A percentile compares a stretch with the other conserved stretches of the same genome.
Evolutionary conservation across 495 filamentous ascomycete genomes (phyloP).

Genomic region (Aspergillus biplanus): DNA sequence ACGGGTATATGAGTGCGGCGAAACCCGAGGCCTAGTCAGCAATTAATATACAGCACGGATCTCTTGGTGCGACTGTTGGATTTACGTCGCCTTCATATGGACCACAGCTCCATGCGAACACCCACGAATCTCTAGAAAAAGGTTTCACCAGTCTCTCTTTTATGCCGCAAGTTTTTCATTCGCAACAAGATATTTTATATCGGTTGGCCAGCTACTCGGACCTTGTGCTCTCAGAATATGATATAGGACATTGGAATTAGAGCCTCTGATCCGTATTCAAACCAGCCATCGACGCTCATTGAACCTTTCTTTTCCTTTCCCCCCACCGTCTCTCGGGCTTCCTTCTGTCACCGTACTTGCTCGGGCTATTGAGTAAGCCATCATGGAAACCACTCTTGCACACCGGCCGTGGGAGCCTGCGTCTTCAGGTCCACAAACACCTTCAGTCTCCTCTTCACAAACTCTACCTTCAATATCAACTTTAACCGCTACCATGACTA

Average conservation of each 20-base stretch:
- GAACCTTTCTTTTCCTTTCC: too few relatives aligned
- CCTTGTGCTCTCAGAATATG: conserved; percentile 29
- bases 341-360: neutral
- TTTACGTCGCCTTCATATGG: neutral
- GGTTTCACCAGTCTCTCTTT: neutral
- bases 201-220: neutral
- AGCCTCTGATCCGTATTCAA: neutral
- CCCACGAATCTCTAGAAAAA: neutral
- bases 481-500: conserved; percentile 48
- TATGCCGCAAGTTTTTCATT: neutral
- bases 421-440: conserved; percentile 40
- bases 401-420: conserved; percentile 49
- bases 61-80: conserved; percentile 3
- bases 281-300: neutral
- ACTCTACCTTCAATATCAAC: conserved; percentile 55
- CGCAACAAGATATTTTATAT: neutral
- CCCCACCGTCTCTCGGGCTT: neutral
- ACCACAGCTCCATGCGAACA: neutral
- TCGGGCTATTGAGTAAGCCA: neutral
- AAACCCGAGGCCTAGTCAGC: conserved; percentile 1
- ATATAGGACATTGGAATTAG: conserved; percentile 26
- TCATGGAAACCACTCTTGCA: conserved; percentile 46
- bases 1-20: conserved; percentile 8
- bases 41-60: neutral
- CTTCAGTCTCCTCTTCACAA: conserved; percentile 40